Evolutionary conservation across 1,284 basidiomycete species (phyloP), one percentile per base, ranked within the genome.

Genomic region (Omphalotus olearius): DNA sequence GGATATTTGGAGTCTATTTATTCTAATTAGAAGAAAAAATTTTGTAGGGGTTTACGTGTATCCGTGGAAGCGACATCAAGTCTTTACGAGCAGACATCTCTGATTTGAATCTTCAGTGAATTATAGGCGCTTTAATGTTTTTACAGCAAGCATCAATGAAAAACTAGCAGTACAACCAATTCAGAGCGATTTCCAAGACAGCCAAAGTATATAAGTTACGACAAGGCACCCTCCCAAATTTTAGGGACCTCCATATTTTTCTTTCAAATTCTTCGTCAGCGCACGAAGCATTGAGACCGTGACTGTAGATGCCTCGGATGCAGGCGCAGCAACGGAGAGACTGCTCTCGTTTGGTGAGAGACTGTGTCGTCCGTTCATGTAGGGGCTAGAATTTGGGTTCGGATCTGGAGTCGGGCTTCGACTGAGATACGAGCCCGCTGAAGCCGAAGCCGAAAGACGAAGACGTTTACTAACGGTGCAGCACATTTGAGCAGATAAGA

Each of bases 201-300:
- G 30, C 3, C 2, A 42, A 7, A 13, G 40, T 25, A 43, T n/a
- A 17, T 14, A 43, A 43, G 7, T 43, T 26, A 43, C 13, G n/a
- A n/a, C n/a, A n/a, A 43, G 26, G 13, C 18, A 2, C 41, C 41
- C 13, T 44, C 25, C 26, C 20, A 4, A n/a, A 40, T 40, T 20
- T 40, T n/a, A 40, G 4, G 37, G 23, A 6, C 47, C 56, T 18
- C 62, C 63, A 57, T 82, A 83, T 61, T 74, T 80, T 60, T 73
- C 72, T 59, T 82, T 78, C 49, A 88, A 66, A 61, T 82, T 77
- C 54, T 71, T 75, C 25, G 85, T 81, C 56, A 88, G 63, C 1
- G 80, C 80, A 45, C 83, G 78, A 41, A 88, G 65, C 85, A 88
- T 88, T n/a, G 80, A 78, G 23, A 80, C 69, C 1, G 84, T 87